Evolutionary conservation across 2,329 filamentous ascomycete species (phyloP).

Genomic region (Akanthomyces dipterigenus): DNA sequence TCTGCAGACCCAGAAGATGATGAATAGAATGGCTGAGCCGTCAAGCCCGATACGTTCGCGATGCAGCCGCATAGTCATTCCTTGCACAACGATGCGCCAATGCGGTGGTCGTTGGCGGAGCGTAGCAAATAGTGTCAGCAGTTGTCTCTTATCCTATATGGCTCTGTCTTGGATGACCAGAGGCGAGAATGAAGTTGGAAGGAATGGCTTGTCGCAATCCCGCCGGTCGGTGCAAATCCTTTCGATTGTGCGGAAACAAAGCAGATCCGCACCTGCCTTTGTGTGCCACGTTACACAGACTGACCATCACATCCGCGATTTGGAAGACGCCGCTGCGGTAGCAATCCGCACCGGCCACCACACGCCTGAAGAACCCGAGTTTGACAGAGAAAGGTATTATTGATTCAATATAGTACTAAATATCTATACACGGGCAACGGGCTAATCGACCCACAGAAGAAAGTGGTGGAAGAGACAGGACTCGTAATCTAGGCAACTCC

Average conservation of each 20-base stretch:
- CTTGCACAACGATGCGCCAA: background rate
- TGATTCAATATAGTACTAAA: conserved; percentile 23
- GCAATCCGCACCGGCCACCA: background rate
- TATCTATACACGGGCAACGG: conserved; percentile 30
- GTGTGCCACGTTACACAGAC: background rate
- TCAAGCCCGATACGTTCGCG: background rate
- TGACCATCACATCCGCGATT: background rate
- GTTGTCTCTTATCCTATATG: background rate
- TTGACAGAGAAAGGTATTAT: conserved; percentile 23
- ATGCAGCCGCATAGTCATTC: background rate
- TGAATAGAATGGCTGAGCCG: background rate
- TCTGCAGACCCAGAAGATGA: background rate
- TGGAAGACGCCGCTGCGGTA: background rate
- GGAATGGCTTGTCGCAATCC: background rate
- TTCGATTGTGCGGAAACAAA: background rate
- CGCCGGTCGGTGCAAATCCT: background rate
- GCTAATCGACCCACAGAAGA: conserved; percentile 20
- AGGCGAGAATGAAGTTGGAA: background rate
- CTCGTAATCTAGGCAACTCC: background rate
- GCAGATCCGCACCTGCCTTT: background rate
- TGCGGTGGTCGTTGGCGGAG: background rate
- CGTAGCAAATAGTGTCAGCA: background rate
- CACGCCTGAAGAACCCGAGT: background rate
- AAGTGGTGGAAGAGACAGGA: conserved; percentile 1
- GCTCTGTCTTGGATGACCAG: too few relatives aligned